phyloP scores from a whole-genome alignment of 331 rosid genomes.

The Stylosanthes scabra region DNA sequence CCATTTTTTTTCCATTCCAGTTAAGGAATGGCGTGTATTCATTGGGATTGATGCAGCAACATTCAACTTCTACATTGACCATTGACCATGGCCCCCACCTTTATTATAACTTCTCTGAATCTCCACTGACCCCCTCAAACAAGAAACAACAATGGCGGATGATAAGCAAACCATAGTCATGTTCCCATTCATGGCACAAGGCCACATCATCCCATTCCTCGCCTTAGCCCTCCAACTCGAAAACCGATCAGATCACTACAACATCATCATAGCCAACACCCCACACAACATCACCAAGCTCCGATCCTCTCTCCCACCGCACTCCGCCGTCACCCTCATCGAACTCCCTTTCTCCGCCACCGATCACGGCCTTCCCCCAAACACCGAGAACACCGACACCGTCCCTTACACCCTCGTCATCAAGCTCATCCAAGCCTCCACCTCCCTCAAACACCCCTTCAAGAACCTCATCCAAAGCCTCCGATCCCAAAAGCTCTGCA shows the following conservation, averaged over 20 bases:
- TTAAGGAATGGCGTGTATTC: too few relatives aligned
- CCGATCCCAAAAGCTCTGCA: conserved; percentile 15
- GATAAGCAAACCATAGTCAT: conserved; percentile 44
- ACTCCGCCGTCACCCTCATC: conserved; percentile 52
- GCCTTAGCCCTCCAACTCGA: conserved; percentile 63
- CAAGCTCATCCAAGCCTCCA: conserved; percentile 58
- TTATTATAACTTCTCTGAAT: neutral
- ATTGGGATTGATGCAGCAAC: too few relatives aligned
- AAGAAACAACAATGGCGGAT: conserved; percentile 41
- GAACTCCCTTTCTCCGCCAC: conserved; percentile 62
- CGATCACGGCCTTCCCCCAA: conserved; percentile 65
- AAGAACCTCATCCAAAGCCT: conserved; percentile 43
- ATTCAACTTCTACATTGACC: too few relatives aligned
- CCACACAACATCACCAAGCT: conserved; percentile 57
- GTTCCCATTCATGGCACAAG: conserved; percentile 80
- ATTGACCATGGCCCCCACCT: too few relatives aligned
- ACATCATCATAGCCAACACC: conserved; percentile 60
- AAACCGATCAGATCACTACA: conserved; percentile 10
- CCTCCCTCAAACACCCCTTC: conserved; percentile 46
- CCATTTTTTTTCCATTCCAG: too few relatives aligned
- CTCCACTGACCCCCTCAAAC: too few relatives aligned
- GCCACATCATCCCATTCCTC: conserved; percentile 79
- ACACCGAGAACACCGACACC: conserved; percentile 63
- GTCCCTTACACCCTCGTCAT: conserved; percentile 62
- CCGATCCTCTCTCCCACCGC: conserved; percentile 54